Percentiles rank a stretch among this genome's conserved stretches.
Evolutionary conservation across 345 rosid genomes (phyloP).

Genomic region (Limnanthes douglasii): DNA sequence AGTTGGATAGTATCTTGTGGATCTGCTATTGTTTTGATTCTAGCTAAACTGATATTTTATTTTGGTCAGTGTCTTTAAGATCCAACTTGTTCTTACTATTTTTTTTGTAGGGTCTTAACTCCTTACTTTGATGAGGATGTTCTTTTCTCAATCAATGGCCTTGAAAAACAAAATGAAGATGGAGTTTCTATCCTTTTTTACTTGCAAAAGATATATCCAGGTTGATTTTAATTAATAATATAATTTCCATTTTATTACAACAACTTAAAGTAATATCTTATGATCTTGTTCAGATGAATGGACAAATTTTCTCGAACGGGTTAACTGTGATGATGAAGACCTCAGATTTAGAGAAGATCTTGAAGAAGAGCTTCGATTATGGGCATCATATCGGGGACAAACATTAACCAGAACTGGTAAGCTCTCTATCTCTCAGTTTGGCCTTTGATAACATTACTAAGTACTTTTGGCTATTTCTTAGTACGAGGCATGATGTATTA

Average conservation of each 20-base stretch:
- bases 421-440: too few species aligned
- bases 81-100: conserved; percentile 5
- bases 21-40: too few species aligned
- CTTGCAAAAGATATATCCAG: conserved; percentile 77
- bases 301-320: conserved; percentile 56
- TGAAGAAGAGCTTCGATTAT: conserved; percentile 52
- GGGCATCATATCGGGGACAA: conserved; percentile 85
- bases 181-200: conserved; percentile 73
- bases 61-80: too few species aligned
- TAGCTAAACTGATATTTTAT: too few species aligned
- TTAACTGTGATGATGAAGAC: conserved; percentile 34
- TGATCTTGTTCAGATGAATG: conserved; percentile 47
- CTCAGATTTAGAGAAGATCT: conserved; percentile 20
- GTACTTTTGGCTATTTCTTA: too few species aligned
- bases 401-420: conserved; percentile 80
- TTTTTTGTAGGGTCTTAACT: conserved; percentile 44
- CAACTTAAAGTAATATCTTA: conserved; percentile 10
- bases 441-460: too few species aligned
- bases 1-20: too few species aligned
- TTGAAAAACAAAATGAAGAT: conserved; percentile 61
- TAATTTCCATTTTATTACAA: too few species aligned
- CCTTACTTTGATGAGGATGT: conserved; percentile 75
- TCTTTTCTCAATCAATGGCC: conserved; percentile 35
- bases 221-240: too few species aligned
- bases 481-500: conserved; percentile 87